Evolutionary conservation across 2,329 filamentous ascomycete genomes (phyloP).

Genomic region (Eurotiales sp.): DNA sequence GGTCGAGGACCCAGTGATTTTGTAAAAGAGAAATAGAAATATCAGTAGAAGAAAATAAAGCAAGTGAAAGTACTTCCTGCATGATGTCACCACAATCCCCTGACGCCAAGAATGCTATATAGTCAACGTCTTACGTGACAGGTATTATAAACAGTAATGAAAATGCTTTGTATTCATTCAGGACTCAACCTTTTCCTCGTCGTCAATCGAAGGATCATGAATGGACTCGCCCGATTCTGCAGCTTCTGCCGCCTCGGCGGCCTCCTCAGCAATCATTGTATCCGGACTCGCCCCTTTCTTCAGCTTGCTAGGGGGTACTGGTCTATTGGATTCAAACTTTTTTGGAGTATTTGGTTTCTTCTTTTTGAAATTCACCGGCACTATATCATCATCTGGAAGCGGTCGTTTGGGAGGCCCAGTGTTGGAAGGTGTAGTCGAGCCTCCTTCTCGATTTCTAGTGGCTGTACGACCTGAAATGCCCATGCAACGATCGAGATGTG

Average conservation of each 20-base stretch:
- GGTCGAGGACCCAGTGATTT: no score
- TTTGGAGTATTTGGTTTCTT: conserved; percentile 44
- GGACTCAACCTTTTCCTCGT: conserved; percentile 33
- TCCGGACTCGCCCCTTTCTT: conserved; percentile 40
- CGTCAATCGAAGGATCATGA: conserved; percentile 14
- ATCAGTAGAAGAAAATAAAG: neutral
- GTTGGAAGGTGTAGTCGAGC: conserved; percentile 22
- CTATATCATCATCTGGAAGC: conserved; percentile 39
- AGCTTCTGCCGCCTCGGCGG: conserved; percentile 21
- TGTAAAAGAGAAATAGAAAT: neutral
- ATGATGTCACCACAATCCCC: conserved; percentile 10
- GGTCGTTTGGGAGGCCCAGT: conserved; percentile 31
- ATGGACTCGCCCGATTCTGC: conserved; percentile 9
- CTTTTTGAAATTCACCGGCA: conserved; percentile 45
- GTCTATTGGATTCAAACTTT: conserved; percentile 35
- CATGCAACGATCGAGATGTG: conserved; percentile 60
- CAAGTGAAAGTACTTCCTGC: neutral
- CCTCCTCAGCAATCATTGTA: conserved; percentile 27
- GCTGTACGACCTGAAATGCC: conserved; percentile 54
- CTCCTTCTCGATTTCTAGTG: conserved; percentile 37
- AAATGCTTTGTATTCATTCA: conserved; percentile 22
- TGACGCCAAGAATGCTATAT: conserved; percentile 14
- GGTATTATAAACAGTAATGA: conserved; percentile 8
- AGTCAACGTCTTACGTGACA: conserved; percentile 6
- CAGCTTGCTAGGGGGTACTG: conserved; percentile 35